Base-by-base conservation (phyloP, 306 rosid species). In the Pachyrhizus erosus region DNA sequence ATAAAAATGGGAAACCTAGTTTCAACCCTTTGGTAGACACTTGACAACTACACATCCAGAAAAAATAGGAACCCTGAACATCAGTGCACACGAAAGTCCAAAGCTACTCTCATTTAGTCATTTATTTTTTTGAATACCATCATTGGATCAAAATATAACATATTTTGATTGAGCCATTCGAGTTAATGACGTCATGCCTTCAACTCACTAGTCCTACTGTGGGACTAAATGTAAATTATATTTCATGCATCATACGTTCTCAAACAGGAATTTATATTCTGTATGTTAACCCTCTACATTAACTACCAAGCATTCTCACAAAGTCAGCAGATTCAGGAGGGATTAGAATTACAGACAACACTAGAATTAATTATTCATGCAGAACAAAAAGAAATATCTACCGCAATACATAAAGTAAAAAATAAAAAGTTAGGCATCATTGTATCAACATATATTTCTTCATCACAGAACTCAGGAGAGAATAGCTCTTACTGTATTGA, bases 401-500 rank as follows among this genome's bases (percentile, higher is more conserved):
- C 48, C 45, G 33, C 17, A 52, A 70, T 40, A 14, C 11, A 60
- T 49, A 58, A 58, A 71, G 33, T 13, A 40, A 40, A 9, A 9
- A 34, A 58, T n/a, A 75, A 39, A 20, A 29, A 58, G 51, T 13
- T 13, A 68, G 6, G 33, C 26, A 77, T 55, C 46, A 48, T 34
- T 49, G 49, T 14, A 75, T 67, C 43, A 65, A 76, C 57, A 60
- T 17, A 84, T 65, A 80, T 61, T 82, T 31, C 12, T 77, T 57
- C 48, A 39, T 79, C 77, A 69, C 52, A 64, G 46, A 81, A 34
- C 78, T 80, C 46, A 57, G 51, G 73, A 26, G 58, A 73, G 74
- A 61, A 70, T 62, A 70, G 79, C 58, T 60, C 98, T 93, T 85
- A 96, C 97, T 96, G 91, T 87, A 93, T 83, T 96, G 99, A 71